Base-by-base conservation (phyloP, 176 grass and related monocot species). In the Puccinellia tenuiflora region DNA sequence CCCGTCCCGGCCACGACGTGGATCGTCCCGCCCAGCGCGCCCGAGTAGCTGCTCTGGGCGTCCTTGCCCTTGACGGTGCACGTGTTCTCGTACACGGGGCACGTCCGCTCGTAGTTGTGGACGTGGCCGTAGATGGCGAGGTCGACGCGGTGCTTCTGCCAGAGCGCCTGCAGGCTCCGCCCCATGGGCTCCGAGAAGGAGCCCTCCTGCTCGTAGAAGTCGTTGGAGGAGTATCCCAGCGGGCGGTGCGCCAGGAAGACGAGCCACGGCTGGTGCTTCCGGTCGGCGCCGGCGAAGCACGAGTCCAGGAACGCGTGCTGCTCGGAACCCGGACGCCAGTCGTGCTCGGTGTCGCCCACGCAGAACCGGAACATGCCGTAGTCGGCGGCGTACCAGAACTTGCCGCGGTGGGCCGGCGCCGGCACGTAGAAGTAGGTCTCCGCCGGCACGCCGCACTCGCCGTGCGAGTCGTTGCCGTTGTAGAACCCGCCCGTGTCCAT, bases 31-130 rank as follows among this genome's bases (percentile, higher is more conserved):
- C 63, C 69, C 55, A 81, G 30, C 6, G 84, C 40, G 6, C 95
- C 92, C 5, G 54, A 40, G 64, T 94, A 94, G 56, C 69, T 62
- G 73, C 82, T 53, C 18, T 81, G 85, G 11, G 40, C 75, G 38
- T 85, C 63, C 2, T 64, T 66, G 17, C 55, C n/a, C 43, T 83
- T 81, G 55, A 79, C 86, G 21, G 89, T 94, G 86, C 78, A 85
- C 38, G 76, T 89, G 82, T 80, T 89, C 87, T 94, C 77, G 47
- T 97, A 97, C 35, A 94, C 84, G 8, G 90, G 95, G 60, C 90
- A 94, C 1, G 92, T 97, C 34, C 92, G 90, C 81, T 97, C 90
- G 39, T 94, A 94, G 87, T 94, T 97, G 82, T 94, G 92, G 67
- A 89, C 95, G 67, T 97, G 95, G 20, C 92, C 95, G 26, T 74